Base-by-base conservation (phyloP, 2,329 filamentous ascomycete genomes). In the Microsporum ferrugineum region DNA sequence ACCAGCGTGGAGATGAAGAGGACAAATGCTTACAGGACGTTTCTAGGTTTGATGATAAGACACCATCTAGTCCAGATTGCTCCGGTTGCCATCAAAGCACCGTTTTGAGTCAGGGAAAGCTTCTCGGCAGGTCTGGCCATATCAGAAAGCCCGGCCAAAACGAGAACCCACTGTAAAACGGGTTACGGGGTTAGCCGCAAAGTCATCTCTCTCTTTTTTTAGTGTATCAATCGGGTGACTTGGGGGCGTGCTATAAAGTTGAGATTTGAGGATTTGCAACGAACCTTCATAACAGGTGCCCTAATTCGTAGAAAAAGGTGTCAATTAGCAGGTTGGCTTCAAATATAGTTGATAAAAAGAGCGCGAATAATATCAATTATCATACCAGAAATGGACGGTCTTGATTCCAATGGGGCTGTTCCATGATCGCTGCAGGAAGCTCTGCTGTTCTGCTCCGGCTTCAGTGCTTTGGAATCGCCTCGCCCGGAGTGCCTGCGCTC, bases 21-120 rank as follows among this genome's bases (percentile, higher is more conserved):
- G 23, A 36, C n/a, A 47, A 78, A 53, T n/a, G 14, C 85, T 56
- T 79, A 90, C 87, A 96, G 87, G 71, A 91, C 79, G 81, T 99
- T 99, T 77, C 85, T 86, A 62, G 94, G 94, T 76, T 86, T 91
- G 78, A 99, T 99, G 75, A 99, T 88, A 73, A 97, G 82, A 82
- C 94, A 99, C 94, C 94, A 99, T 67, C 94, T 85, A 53, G 94
- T 99, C 94, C 94, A 99, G 82, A 99, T 99, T 66, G 88, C 77
- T 67, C 94, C 94, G 7, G 94, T 99, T 69, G 86, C 86, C 72
- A 89, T 94, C 68, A 99, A 83, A 63, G 94, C 92, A 58, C 81
- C 80, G 79, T 97, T 99, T 78, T 96, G 91, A 34, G 89, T 94
- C 65, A 96, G 80, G 45, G 91, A 96, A 68, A 99, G 89, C 76